phyloP scores from a whole-genome alignment of 2,329 filamentous ascomycete species.

The Penicillium sp. region DNA sequence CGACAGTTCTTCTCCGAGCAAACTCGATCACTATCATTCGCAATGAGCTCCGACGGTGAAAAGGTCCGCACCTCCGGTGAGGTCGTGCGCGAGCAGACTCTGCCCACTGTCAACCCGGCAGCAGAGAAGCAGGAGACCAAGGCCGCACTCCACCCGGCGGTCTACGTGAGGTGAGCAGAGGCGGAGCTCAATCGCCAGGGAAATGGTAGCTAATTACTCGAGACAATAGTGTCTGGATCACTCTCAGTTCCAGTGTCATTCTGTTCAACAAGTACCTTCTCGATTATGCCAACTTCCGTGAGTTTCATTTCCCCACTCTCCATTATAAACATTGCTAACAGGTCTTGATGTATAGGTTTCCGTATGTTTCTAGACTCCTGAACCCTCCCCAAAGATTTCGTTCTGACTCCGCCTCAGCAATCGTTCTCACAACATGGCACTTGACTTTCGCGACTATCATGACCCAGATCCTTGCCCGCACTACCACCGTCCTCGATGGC shows the following conservation, averaged over 20 bases:
- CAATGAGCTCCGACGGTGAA: constrained; percentile 68
- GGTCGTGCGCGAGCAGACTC: constrained; percentile 50
- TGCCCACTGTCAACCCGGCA: constrained; percentile 79
- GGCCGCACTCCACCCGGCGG: constrained; percentile 69
- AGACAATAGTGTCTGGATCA: constrained; percentile 76
- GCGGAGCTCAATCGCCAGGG: too few relatives aligned
- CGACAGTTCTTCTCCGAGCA: constrained; percentile 48
- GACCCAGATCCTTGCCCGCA: constrained; percentile 89
- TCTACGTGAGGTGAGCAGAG: constrained; percentile 69
- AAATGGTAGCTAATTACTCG: background rate
- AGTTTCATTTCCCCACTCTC: constrained; percentile 19
- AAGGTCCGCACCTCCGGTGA: constrained; percentile 85
- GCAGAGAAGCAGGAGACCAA: constrained; percentile 69
- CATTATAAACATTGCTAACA: constrained; percentile 26
- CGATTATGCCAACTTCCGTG: constrained; percentile 63
- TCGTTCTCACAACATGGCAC: constrained; percentile 91
- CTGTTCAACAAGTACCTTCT: constrained; percentile 99
- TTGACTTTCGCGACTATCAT: constrained; percentile 88
- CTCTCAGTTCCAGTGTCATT: constrained; percentile 89
- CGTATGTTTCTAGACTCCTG: constrained; percentile 3
- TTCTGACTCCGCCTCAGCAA: constrained; percentile 37
- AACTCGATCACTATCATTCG: constrained; percentile 32
- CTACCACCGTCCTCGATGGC: constrained; percentile 85
- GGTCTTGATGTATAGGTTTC: constrained; percentile 33
- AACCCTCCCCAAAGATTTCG: constrained; percentile 23